Conservation (phyloP, 441 rosid genomes). For the Populus hybrid region DNA sequence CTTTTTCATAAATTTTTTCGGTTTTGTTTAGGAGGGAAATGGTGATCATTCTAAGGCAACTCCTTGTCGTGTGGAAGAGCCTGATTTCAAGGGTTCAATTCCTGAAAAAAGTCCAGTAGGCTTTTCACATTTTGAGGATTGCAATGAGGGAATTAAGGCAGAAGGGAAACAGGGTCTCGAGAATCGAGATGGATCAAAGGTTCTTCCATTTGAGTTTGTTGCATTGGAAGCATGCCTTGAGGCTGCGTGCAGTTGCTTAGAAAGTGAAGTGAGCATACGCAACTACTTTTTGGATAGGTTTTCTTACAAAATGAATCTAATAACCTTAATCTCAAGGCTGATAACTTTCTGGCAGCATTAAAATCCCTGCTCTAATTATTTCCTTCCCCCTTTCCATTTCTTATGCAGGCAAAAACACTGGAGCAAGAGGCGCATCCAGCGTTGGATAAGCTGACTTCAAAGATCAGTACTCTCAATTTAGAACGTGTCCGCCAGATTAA, state of each 20-base stretch:
- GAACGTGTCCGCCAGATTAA: slow-evolving; percentile 90
- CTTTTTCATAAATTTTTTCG: not conserved
- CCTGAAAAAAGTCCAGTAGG: slow-evolving; percentile 29
- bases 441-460: slow-evolving; percentile 82
- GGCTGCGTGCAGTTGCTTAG: slow-evolving; percentile 84
- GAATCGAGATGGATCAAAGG: slow-evolving; percentile 58
- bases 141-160: slow-evolving; percentile 39
- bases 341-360: not conserved
- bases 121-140: slow-evolving; percentile 27
- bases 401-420: slow-evolving; percentile 56
- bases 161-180: slow-evolving; percentile 59
- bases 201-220: slow-evolving; percentile 85
- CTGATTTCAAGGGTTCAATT: slow-evolving; percentile 27
- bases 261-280: slow-evolving; percentile 54
- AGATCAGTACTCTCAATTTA: slow-evolving; percentile 85
- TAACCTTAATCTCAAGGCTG: not conserved
- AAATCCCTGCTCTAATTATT: not conserved
- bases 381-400: slow-evolving; percentile 6
- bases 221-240: slow-evolving; percentile 89
- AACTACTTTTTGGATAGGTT: not conserved
- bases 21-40: slow-evolving; percentile 44
- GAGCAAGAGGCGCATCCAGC: slow-evolving; percentile 94
- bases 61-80: slow-evolving; percentile 43
- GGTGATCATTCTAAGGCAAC: slow-evolving; percentile 25
- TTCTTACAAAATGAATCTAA: slow-evolving; percentile 2